These are phyloP conservation scores for Musa troglodytarum DNA, from an alignment of 176 grass and related monocot species.

Conservation along the genomic window DNA sequence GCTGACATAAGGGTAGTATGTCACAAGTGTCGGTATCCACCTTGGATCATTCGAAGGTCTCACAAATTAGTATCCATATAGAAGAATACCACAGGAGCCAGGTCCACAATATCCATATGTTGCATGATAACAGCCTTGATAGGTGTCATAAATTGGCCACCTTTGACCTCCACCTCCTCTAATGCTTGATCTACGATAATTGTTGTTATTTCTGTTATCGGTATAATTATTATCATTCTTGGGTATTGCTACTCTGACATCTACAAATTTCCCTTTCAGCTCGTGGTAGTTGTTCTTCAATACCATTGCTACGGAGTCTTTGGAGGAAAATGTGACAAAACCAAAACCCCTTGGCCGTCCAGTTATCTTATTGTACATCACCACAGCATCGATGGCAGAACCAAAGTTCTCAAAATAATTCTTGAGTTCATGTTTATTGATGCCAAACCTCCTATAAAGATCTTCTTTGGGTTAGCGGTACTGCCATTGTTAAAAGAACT, in stretches of 20 bases:
- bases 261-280: slow-evolving; percentile 37
- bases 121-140: slow-evolving; percentile 8
- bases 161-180: not conserved
- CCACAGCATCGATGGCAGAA: slow-evolving; percentile 26
- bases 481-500: not conserved
- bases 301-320: slow-evolving; percentile 29
- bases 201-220: slow-evolving; percentile 6
- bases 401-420: slow-evolving; percentile 67
- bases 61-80: not conserved
- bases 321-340: slow-evolving; percentile 46
- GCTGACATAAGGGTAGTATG: not conserved
- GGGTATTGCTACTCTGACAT: slow-evolving; percentile 35
- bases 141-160: slow-evolving; percentile 12
- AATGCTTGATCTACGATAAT: slow-evolving; percentile 12
- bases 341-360: slow-evolving; percentile 45
- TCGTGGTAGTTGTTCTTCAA: slow-evolving; percentile 34
- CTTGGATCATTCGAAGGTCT: not conserved
- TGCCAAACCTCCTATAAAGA: slow-evolving; percentile 58
- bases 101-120: not conserved
- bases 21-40: not conserved
- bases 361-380: slow-evolving; percentile 32
- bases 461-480: slow-evolving; percentile 33
- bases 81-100: no score
- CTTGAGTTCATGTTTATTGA: slow-evolving; percentile 27
- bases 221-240: slow-evolving; percentile 20